Evolutionary conservation across 768 basidiomycete species (phyloP), one percentile per base, ranked within the genome.

Genomic region (Hericium erinaceus): DNA sequence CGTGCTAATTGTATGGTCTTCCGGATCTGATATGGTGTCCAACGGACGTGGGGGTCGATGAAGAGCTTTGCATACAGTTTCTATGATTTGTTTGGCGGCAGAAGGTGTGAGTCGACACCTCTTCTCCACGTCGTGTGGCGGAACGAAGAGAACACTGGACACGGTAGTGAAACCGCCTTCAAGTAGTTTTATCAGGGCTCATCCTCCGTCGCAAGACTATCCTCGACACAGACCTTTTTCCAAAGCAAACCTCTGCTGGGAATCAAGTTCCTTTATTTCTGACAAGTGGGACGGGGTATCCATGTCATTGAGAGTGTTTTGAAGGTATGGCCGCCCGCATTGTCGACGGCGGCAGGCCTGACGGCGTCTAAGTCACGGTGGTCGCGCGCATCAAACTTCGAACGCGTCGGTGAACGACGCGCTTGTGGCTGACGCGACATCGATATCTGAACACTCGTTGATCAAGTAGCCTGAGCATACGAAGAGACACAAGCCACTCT

Each of bases 1-100:
- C 0, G 89, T 89, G 0, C 89, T 83, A 63, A 89, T 81, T 54
- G 69, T 74, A 52, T 79, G 76, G 28, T 75, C 72, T 13, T 72
- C 73, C 40, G 73, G 67, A 3, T 66, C 56, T 57, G 65, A 59
- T 48, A 74, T 64, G 3, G 75, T 70, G 38, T 72, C 72, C n/a
- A 88, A 71, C n/a, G 66, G 63, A 18, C 61, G 67, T 10, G 80
- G 68, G 26, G 67, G 66, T 20, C 73, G 74, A 4, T 70, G 67
- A 26, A 77, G 70, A 48, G 73, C 75, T 16, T 66, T 68, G 60
- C 80, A 82, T 18, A 86, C 72, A 44, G 68, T 64, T 44, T 80
- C 72, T 39, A 89, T 65, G 54, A 87, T 75, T 44, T 65, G 65
- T 60, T 77, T 74, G 15, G 79, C 77, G 40, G 84, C 81, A 20